Base-by-base conservation (phyloP, 208 protist species). In the Leishmania turanica region DNA sequence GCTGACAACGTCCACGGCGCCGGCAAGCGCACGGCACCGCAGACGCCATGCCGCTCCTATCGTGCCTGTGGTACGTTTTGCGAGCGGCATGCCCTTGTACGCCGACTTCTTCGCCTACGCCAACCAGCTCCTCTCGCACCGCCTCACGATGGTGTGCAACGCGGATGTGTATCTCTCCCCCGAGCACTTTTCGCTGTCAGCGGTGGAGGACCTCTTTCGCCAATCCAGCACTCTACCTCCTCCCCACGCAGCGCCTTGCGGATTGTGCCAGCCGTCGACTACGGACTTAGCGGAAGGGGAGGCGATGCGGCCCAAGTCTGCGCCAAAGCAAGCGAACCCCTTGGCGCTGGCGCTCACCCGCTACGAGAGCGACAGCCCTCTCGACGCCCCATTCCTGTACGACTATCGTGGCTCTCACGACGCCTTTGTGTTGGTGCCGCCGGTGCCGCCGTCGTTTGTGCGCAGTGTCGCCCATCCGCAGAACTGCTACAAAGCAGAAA, bases 401-500 rank as follows among this genome's bases (percentile, higher is more conserved):
- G 87, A 94, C 54, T 98, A 98, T 80, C 87, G 93, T 34, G 95
- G 95, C 68, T 98, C 95, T 0, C 95, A 98, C 73, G 93, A 98
- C 75, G 95, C 95, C 34, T 98, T 98, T 81, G 77, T 96, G 1
- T 40, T 98, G 21, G 51, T 70, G 31, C 88, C 93, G 8, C 93
- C 95, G 17, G 31, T 96, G 27, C 84, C 91, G 34, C 15, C 45
- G 19, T 42, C 78, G 4, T 88, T 98, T 45, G 7, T 98, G 6
- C 69, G 64, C 4, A 51, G 68, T 37, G 88, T 96, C n/a, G 31
- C 54, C 0, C 95, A 98, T 77, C 84, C 85, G 21, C 95, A 98
- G 79, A 98, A 98, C 84, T 87, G 86, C 77, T 98, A 98, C 84
- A 90, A 96, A 78, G 89, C 91, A 7, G 95, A 98, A 86, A 98